Conservation (phyloP, 2,329 filamentous ascomycete genomes). For the Stromatinia cepivora region DNA sequence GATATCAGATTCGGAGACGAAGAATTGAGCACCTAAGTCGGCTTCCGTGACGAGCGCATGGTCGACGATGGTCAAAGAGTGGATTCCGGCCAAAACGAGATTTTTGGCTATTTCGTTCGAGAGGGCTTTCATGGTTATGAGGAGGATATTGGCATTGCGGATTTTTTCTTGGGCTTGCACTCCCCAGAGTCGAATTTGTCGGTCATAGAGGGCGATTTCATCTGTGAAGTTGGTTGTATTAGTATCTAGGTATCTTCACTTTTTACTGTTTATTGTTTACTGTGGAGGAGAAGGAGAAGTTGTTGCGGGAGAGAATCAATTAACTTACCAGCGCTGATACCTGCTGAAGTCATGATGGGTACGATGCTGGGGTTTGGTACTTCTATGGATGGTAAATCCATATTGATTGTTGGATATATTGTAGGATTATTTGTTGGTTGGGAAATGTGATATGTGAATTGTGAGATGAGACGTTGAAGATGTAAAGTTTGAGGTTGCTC, state of each 20-base stretch:
- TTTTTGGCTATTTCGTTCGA: slow-evolving; percentile 97
- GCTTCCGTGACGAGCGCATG: slow-evolving; percentile 71
- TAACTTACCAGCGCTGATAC: slow-evolving; percentile 44
- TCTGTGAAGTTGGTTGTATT: slow-evolving; percentile 51
- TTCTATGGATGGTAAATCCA: slow-evolving; percentile 16
- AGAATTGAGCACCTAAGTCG: slow-evolving; percentile 81
- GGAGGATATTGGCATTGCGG: slow-evolving; percentile 82
- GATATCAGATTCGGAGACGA: slow-evolving; percentile 67
- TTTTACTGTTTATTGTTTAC: not conserved
- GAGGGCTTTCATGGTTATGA: slow-evolving; percentile 84
- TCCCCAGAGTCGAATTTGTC: slow-evolving; percentile 96
- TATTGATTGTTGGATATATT: not conserved
- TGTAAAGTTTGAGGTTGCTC: not conserved
- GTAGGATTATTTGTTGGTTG: not conserved
- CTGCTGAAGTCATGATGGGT: slow-evolving; percentile 27
- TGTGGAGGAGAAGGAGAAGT: not conserved
- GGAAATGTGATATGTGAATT: not conserved
- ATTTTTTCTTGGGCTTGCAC: slow-evolving; percentile 93
- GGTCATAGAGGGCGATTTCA: slow-evolving; percentile 95
- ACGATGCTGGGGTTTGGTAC: slow-evolving; percentile 12
- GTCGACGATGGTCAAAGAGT: slow-evolving; percentile 86
- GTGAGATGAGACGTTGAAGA: not conserved
- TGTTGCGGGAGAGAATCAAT: too few species aligned
- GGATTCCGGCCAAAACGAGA: slow-evolving; percentile 88
- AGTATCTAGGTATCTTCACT: not conserved